Conservation (phyloP, 73 alveolate species). For the Paramecium sexaurelia region DNA sequence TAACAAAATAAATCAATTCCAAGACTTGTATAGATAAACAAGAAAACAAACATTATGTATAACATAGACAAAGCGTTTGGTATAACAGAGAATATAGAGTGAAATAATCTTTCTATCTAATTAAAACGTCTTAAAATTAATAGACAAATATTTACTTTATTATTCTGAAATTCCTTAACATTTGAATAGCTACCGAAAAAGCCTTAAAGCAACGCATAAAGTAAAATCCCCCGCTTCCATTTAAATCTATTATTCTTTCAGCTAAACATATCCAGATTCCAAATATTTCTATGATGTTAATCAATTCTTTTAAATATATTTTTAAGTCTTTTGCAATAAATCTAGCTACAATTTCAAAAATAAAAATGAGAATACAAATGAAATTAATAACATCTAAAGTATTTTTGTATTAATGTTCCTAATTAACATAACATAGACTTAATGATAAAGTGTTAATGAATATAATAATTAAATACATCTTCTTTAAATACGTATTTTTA, state of each 20-base stretch:
- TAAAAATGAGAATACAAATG: neutral
- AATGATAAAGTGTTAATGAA: neutral
- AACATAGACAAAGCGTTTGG: slow-evolving; percentile 43
- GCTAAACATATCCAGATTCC: neutral
- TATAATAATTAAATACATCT: neutral
- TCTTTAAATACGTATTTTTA: neutral
- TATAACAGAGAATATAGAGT: slow-evolving; percentile 48
- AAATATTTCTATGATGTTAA: neutral
- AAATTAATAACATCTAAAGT: neutral
- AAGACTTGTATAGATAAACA: slow-evolving; percentile 8
- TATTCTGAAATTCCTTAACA: neutral
- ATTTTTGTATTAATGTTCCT: neutral
- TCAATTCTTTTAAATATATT: neutral
- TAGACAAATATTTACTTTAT: neutral
- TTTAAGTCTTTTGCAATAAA: neutral
- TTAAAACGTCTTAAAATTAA: slow-evolving; percentile 20
- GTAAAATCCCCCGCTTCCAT: too few species aligned
- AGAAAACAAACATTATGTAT: slow-evolving; percentile 33
- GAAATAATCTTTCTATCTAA: slow-evolving; percentile 35
- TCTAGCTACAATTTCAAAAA: neutral
- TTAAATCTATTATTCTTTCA: neutral
- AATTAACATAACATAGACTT: neutral
- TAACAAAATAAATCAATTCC: slow-evolving; percentile 63
- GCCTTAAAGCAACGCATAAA: neutral
- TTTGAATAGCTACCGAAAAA: slow-evolving; percentile 17